phyloP scores from a whole-genome alignment of 352 stramenopile species.

The Phytophthora crassamura region DNA sequence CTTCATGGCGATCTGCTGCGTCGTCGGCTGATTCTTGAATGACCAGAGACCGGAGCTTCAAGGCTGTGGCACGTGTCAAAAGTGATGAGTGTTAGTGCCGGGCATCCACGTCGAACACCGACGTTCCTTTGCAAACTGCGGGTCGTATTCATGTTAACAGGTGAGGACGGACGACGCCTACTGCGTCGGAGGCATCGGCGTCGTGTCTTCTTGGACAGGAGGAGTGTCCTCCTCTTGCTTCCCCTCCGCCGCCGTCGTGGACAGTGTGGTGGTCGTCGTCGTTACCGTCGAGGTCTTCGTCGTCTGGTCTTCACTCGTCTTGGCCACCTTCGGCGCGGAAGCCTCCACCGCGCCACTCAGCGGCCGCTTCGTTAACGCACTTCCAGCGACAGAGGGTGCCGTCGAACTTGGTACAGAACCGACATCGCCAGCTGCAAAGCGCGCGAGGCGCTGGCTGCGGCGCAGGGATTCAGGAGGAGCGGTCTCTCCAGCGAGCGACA shows the following conservation, averaged over 20 bases:
- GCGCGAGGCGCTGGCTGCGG: constrained; percentile 58
- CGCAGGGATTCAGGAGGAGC: constrained; percentile 42
- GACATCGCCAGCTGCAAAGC: constrained; percentile 44
- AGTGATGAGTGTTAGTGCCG: constrained; percentile 13
- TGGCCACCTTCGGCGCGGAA: constrained; percentile 49
- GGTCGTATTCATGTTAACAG: constrained; percentile 36
- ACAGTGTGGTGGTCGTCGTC: constrained; percentile 16
- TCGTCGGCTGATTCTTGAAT: constrained; percentile 10
- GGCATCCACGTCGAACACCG: background rate
- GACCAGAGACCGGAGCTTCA: constrained; percentile 11
- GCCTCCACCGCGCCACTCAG: constrained; percentile 37
- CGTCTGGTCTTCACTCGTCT: constrained; percentile 47
- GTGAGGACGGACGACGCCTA: constrained; percentile 13
- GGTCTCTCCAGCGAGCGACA: constrained; percentile 33
- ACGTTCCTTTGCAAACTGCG: background rate
- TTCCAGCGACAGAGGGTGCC: constrained; percentile 9
- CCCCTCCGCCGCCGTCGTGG: constrained; percentile 28
- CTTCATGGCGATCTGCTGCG: constrained; percentile 45
- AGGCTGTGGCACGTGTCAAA: constrained; percentile 4
- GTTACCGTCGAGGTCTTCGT: constrained; percentile 32
- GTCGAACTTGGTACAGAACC: constrained; percentile 4
- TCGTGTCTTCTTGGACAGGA: constrained; percentile 26
- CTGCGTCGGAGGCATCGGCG: constrained; percentile 27
- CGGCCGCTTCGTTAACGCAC: constrained; percentile 44
- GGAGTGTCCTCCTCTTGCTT: constrained; percentile 45